Percentiles rank a stretch among this genome's conserved stretches.
phyloP scores from a whole-genome alignment of 768 basidiomycete genomes.

The Pleurotus djamor region DNA sequence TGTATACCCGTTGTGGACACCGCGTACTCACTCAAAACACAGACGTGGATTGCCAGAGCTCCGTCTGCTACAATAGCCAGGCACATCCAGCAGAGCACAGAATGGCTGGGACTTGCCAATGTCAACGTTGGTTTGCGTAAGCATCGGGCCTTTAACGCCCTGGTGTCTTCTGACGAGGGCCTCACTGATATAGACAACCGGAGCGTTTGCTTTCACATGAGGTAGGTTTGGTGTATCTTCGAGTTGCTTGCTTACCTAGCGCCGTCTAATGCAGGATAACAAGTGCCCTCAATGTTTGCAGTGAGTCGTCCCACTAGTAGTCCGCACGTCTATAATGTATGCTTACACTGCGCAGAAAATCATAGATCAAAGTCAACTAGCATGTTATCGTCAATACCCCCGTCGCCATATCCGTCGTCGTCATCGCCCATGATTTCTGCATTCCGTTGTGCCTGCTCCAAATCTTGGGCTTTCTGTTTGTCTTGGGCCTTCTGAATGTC shows the following conservation, averaged over 20 bases:
- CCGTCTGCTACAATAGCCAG: slow-evolving; percentile 42
- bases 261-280: too few species aligned
- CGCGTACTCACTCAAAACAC: slow-evolving; percentile 39
- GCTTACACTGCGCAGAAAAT: slow-evolving; percentile 8
- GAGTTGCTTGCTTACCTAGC: neutral
- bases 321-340: neutral
- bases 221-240: slow-evolving; percentile 27
- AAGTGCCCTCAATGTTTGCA: slow-evolving; percentile 19
- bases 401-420: slow-evolving; percentile 67
- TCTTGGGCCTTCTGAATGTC: slow-evolving; percentile 86
- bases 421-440: slow-evolving; percentile 30
- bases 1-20: slow-evolving; percentile 54
- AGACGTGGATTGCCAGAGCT: slow-evolving; percentile 51
- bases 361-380: slow-evolving; percentile 51
- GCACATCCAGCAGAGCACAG: slow-evolving; percentile 48
- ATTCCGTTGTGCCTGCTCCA: slow-evolving; percentile 44
- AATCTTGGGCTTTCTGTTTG: slow-evolving; percentile 68
- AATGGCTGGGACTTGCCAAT: slow-evolving; percentile 30
- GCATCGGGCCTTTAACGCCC: neutral
- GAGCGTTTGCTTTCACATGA: slow-evolving; percentile 42
- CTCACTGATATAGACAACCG: slow-evolving; percentile 36
- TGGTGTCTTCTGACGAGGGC: neutral
- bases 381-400: slow-evolving; percentile 63
- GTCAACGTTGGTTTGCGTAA: slow-evolving; percentile 53
- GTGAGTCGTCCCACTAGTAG: neutral